phyloP scores from a whole-genome alignment of 805 yeast genomes.

The Candida boleticola region DNA sequence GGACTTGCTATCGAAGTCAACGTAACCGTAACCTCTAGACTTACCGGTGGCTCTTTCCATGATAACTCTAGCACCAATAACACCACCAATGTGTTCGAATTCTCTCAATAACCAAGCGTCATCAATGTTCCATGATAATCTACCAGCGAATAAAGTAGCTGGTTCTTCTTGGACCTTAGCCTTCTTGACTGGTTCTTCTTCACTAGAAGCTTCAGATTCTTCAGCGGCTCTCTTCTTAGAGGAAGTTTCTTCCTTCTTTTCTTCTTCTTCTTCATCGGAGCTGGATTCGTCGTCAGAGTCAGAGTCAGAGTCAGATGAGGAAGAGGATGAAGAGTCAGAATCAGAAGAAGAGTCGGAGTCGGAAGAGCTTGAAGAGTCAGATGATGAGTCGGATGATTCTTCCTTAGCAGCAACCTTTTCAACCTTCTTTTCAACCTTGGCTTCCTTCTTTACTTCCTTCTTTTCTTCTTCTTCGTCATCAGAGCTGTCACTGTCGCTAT shows the following conservation, averaged over 20 bases:
- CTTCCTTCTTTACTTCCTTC: slow-evolving; percentile 16
- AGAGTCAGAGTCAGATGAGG: slow-evolving; percentile 26
- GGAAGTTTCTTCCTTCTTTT: slow-evolving; percentile 21
- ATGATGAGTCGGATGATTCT: slow-evolving; percentile 18
- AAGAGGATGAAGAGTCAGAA: slow-evolving; percentile 25
- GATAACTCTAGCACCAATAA: slow-evolving; percentile 85
- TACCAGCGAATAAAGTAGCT: slow-evolving; percentile 92
- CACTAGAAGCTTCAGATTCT: slow-evolving; percentile 40
- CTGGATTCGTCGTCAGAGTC: slow-evolving; percentile 29
- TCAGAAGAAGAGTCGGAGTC: slow-evolving; percentile 26
- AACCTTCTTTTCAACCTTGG: slow-evolving; percentile 16
- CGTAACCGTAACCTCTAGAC: slow-evolving; percentile 97
- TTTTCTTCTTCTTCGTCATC: slow-evolving; percentile 13
- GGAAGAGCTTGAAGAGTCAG: slow-evolving; percentile 20
- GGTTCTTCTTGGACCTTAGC: slow-evolving; percentile 59
- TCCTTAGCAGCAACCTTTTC: slow-evolving; percentile 13
- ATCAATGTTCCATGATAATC: slow-evolving; percentile 96
- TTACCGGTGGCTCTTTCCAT: slow-evolving; percentile 88
- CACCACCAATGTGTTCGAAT: slow-evolving; percentile 82
- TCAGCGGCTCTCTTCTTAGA: slow-evolving; percentile 39
- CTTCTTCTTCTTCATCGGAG: slow-evolving; percentile 30
- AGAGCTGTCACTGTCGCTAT: slow-evolving; percentile 9
- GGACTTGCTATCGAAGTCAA: slow-evolving; percentile 78
- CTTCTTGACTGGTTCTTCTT: slow-evolving; percentile 44
- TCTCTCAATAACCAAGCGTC: slow-evolving; percentile 90